Evolutionary conservation across 371 early-diverging fungal genomes (phyloP), one percentile per base, ranked within the genome.

Genomic region (Chytridium lagenaria): DNA sequence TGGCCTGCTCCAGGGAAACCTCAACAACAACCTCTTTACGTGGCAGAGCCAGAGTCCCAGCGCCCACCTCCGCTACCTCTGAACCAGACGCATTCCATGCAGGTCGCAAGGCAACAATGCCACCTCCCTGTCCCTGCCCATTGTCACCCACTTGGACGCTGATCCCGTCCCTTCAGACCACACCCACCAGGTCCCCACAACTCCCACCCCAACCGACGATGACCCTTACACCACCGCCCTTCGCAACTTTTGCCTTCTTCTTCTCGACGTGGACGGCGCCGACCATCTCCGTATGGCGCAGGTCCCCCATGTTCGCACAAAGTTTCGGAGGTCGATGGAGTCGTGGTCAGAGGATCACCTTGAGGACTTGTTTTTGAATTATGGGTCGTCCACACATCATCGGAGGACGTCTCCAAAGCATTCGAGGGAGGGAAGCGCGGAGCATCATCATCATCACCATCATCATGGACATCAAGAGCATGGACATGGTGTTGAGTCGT

Each of bases 251-350:
- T 64, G 67, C 50, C 70, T 77, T 12, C 71, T 77, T n/a, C 71
- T 77, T 5, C 69, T 77, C 34, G 77, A 77, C 37, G 77, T 77
- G 52, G 77, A 77, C 64, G 77, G 77, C 49, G 74, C 65, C 7
- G 77, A 77, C 63, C 55, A 71, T 34, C 59, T 77, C 16, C 50
- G 68, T 31, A 69, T 77, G 71, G 16, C n/a, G 30, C 7, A 7
- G n/a, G 57, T 74, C 26, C 77, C 77, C 50, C 77, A 77, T 39
- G 68, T 68, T 28, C 38, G 73, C 5, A 69, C 66, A 33, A 77
- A 77, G 74, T 77, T 64, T 64, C 61, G 77, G n/a, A 28, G 73
- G 19, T n/a, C 70, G 67, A 49, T 68, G 34, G 61, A 61, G 61
- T 28, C 61, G 34, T 61, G 61, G 61, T 61, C 61, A 5, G 61